Evolutionary conservation across 768 basidiomycete genomes (phyloP), one percentile per base, ranked within the genome.

Genomic region (Mycena pura): DNA sequence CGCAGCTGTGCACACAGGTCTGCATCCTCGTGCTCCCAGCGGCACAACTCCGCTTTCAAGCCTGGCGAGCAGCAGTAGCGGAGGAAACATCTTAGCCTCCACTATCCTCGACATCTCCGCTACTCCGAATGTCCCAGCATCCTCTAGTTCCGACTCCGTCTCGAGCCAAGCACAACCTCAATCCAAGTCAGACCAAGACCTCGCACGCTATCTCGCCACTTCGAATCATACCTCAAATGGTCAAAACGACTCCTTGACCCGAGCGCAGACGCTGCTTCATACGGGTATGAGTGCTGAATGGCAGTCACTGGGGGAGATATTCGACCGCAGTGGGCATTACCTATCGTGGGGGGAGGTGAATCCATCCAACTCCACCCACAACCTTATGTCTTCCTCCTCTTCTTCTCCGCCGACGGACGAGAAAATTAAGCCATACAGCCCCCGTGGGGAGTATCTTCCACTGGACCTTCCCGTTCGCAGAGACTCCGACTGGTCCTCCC

Each of bases 111-210:
- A 66, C 39, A 45, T 66, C 41, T 34, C 55, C 6, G 14, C 36
- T 14, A 31, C 46, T 25, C 41, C 60, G 15, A 27, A 5, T 17
- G 17, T 21, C 29, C 27, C 51, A 28, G 25, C 46, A 17, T 39
- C 47, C 39, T 41, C 47, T 28, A 52, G 47, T 39, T 60, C 59
- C 45, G 36, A 43, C 31, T 57, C 49, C 25, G 22, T 15, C 28
- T 46, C 44, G 8, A 45, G 58, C 36, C 44, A 53, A 29, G 44
- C 9, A 7, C 50, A 56, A 28, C 60, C 56, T 17, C 64, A 55
- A 19, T 58, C 64, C 21, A 66, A 66, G 41, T 66, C 64, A 27
- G 64, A 66, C 9, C 60, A 62, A 57, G 64, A 66, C 31, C 64
- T 66, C 47, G 60, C 60, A 2, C 56, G 50, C 25, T 66, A 66